These are phyloP conservation scores for Pichia sp. DNA, from an alignment of 1,139 yeast species.

Conservation along the genomic window DNA sequence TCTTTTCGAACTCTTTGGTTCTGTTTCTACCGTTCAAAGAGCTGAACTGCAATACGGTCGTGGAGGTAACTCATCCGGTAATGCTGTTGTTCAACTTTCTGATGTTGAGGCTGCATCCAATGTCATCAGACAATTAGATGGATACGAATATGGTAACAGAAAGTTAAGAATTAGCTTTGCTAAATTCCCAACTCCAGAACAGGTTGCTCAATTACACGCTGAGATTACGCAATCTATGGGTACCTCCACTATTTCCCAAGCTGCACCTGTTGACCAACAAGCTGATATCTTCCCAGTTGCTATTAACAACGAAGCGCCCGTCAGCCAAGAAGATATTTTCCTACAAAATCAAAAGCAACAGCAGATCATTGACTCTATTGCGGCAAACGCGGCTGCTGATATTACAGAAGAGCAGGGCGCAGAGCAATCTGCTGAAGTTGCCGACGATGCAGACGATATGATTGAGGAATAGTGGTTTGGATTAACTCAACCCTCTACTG, in stretches of 20 bases:
- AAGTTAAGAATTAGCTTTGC: constrained; percentile 62
- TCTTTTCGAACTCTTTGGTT: constrained; percentile 77
- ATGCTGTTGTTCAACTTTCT: constrained; percentile 78
- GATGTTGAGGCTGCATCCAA: constrained; percentile 61
- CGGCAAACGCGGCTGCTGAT: neutral
- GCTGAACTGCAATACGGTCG: constrained; percentile 72
- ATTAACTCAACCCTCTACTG: no score
- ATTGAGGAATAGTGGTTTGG: constrained; percentile 19
- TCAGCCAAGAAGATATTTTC: neutral
- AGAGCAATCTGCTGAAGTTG: constrained; percentile 2
- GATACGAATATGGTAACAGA: constrained; percentile 81
- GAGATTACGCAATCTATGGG: no score
- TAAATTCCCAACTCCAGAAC: constrained; percentile 18
- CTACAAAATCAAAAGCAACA: neutral
- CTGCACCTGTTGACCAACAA: no score
- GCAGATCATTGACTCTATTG: neutral
- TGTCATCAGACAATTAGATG: constrained; percentile 68
- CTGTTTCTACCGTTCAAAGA: constrained; percentile 66
- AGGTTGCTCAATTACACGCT: constrained; percentile 10
- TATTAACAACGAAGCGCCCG: neutral
- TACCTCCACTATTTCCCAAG: no score
- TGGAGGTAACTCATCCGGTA: constrained; percentile 69
- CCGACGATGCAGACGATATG: constrained; percentile 21
- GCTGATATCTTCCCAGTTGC: neutral
- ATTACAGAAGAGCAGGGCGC: neutral